Base-by-base conservation (phyloP, 345 rosid species). In the Citrus inodora region DNA sequence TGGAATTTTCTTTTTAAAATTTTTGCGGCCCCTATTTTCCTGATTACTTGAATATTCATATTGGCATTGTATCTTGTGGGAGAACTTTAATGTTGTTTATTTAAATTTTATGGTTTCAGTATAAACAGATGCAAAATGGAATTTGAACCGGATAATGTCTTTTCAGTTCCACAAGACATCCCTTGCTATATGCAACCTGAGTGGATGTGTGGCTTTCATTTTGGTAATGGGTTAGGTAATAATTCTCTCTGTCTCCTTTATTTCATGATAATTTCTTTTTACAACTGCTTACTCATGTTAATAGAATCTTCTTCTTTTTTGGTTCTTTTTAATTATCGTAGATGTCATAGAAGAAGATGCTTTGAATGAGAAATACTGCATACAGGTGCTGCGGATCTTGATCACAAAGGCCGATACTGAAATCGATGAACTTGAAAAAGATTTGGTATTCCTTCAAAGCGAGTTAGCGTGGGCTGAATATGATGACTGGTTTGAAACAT, bases 281-380 rank as follows among this genome's bases (percentile, higher is more conserved):
- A 30, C 65, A 6, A 55, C 8, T 70, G 24, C 75, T 38, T 16
- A 13, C 21, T 72, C 30, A 11, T 70, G 14, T 19, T 66, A 63
- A 33, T 59, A 42, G 22, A 46, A 6, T 48, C 30, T 75, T 4
- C 40, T 37, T 32, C 10, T 61, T 25, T 25, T 67, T 51, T 40
- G 60, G 53, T 74, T 51, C 27, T 46, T 53, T 59, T 55, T 58
- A 14, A 1, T 22, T 59, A 63, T 35, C 63, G 67, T 83, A 94
- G 97, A 92, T 79, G 79, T 80, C 65, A 74, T 90, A n/a, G 89
- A 94, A 63, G 97, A 87, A 75, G 80, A 86, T 74, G 87, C 85
- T 21, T 72, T 87, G 85, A 87, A 90, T 13, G 97, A 88, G 79
- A 87, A 78, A 73, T 87, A 27, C 32, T 88, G 97, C 82, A 76